A percentile compares a stretch with the other conserved stretches of the same genome.
Conservation (phyloP, 495 filamentous ascomycete species). For the Aspergillus carlsbadensis region DNA sequence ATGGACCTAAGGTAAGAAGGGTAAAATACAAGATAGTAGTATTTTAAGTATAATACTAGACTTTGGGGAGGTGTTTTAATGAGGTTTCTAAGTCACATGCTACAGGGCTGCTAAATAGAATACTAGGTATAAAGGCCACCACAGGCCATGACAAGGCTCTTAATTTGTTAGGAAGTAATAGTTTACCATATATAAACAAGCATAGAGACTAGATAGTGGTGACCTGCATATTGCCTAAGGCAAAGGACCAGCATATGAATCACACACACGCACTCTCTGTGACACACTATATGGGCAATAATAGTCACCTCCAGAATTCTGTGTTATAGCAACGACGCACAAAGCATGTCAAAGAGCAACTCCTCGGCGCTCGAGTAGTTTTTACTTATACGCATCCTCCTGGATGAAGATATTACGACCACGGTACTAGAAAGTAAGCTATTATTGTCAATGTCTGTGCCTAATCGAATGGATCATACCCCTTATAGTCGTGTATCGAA, state of each 20-base stretch:
- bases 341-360: no score
- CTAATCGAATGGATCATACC: no score
- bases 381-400: no score
- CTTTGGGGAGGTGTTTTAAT: slow-evolving; percentile 31
- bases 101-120: slow-evolving; percentile 26
- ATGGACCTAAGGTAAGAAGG: slow-evolving; percentile 22
- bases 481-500: no score
- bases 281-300: no score
- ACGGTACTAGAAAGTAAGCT: no score
- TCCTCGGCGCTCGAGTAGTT: no score
- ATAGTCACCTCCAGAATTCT: no score
- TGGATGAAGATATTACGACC: no score
- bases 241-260: slow-evolving; percentile 18
- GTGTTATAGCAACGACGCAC: no score
- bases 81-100: slow-evolving; percentile 30
- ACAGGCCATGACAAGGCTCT: slow-evolving; percentile 31
- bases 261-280: neutral
- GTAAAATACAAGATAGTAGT: slow-evolving; percentile 24
- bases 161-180: slow-evolving; percentile 20
- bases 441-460: no score
- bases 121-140: slow-evolving; percentile 25
- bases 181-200: slow-evolving; percentile 12
- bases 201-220: slow-evolving; percentile 17
- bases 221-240: slow-evolving; percentile 19
- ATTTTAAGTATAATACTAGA: slow-evolving; percentile 22